A percentile compares a stretch with the other conserved stretches of the same genome.
Evolutionary conservation across 2,329 filamentous ascomycete genomes (phyloP).

Genomic region (Helotiales sp.): DNA sequence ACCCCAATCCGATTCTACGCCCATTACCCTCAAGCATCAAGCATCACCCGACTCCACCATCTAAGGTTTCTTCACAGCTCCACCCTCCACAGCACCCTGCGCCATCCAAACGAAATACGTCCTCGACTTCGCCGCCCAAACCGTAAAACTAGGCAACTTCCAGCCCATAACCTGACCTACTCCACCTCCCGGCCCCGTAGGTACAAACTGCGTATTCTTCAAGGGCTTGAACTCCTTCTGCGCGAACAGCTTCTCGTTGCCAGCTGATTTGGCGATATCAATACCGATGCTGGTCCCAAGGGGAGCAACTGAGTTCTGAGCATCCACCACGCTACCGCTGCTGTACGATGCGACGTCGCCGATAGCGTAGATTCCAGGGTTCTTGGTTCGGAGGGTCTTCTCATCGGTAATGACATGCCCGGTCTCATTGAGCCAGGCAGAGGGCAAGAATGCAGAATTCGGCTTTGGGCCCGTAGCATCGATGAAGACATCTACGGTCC

Average conservation of each 20-base stretch:
- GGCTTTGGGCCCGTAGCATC: constrained; percentile 49
- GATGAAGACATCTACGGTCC: constrained; percentile 53
- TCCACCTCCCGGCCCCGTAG: constrained; percentile 46
- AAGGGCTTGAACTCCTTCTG: constrained; percentile 41
- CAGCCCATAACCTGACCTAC: constrained; percentile 47
- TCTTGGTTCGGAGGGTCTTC: constrained; percentile 49
- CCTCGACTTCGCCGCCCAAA: constrained; percentile 46
- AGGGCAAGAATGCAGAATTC: constrained; percentile 53
- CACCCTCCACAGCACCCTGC: constrained; percentile 31
- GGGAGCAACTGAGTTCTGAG: constrained; percentile 47
- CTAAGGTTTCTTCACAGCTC: constrained; percentile 22
- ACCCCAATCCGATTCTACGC: neutral
- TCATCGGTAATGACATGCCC: constrained; percentile 55
- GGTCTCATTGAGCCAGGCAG: constrained; percentile 49
- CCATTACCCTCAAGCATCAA: neutral
- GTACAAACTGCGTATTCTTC: constrained; percentile 46
- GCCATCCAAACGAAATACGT: constrained; percentile 43
- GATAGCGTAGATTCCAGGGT: constrained; percentile 52
- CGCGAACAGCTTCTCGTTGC: constrained; percentile 7
- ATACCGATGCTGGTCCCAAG: constrained; percentile 51
- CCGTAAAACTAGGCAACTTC: constrained; percentile 45
- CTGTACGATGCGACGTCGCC: constrained; percentile 53
- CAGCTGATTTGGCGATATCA: constrained; percentile 45
- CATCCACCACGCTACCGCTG: constrained; percentile 48
- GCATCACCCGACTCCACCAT: neutral